Base-by-base conservation (phyloP, 1,284 basidiomycete genomes). In the Gomphus sp. region DNA sequence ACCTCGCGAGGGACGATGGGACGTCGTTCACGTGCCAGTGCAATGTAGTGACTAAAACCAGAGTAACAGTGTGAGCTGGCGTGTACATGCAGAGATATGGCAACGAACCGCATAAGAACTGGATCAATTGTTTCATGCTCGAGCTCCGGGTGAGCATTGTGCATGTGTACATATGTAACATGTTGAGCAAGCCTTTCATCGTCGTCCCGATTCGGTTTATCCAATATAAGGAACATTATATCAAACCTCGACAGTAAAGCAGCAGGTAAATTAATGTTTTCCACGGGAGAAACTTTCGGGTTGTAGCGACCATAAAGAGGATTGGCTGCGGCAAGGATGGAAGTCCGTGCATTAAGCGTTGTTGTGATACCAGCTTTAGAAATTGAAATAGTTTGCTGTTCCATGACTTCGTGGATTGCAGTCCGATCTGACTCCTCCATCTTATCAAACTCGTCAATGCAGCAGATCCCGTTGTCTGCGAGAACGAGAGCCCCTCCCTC, bases 341-440 rank as follows among this genome's bases (percentile, higher is more conserved):
- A 98, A 0, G 96, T 98, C 44, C 97, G 86, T n/a, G 97, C 97
- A 68, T 99, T 99, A 43, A 99, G 80, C 0, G 97, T 99, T 0
- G 97, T 99, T 0, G 94, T 97, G 71, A 99, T 99, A 22, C 97
- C 97, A 2, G 97, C 97, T 75, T 99, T 99, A 49, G 94, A 95
- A 65, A 99, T 99, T 2, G 93, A 98, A 63, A 99, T 99, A 1
- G 97, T 99, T 73, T 99, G 96, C 70, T 99, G 96, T 72, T 99
- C 96, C 97, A 99, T 99, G 59, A 99, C 97, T 80, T 99, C 97
- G 76, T 99, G 97, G 63, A 99, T 99, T 12, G 97, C 93, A 0
- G 97, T 99, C 62, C 97, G 82, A 72, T 99, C 97, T 2, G 91
- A 74, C 72, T 99, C 97, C 65, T 99, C 97, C 97, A 99, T 99